Evolutionary conservation across 345 rosid genomes (phyloP).

Genomic region (Nasturtium officinale): DNA sequence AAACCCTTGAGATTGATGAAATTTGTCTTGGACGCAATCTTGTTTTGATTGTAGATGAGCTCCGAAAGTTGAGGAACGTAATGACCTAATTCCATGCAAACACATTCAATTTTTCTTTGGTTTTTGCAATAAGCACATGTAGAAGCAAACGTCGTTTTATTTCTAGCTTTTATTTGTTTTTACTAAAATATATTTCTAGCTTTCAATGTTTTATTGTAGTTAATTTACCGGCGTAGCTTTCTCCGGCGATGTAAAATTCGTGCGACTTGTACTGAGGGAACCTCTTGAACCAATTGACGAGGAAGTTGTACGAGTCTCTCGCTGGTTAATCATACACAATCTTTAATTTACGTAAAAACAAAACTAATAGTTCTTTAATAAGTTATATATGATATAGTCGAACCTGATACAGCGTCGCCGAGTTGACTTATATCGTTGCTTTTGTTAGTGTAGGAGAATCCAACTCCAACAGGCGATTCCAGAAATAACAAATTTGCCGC

Average conservation of each 20-base stretch:
- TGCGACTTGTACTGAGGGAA: conserved; percentile 66
- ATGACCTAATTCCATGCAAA: conserved; percentile 57
- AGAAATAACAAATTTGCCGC: conserved; percentile 68
- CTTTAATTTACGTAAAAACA: neutral
- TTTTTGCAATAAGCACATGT: neutral
- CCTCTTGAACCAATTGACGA: conserved; percentile 66
- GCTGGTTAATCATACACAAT: conserved; percentile 42
- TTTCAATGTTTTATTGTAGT: too few species aligned
- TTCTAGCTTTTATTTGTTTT: too few species aligned
- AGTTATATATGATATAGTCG: neutral
- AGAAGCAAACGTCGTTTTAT: neutral
- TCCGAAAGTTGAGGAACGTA: conserved; percentile 86
- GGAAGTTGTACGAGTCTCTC: conserved; percentile 58
- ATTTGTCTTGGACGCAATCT: conserved; percentile 46
- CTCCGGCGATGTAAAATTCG: conserved; percentile 67
- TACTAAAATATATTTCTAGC: too few species aligned
- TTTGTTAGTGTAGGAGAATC: conserved; percentile 64
- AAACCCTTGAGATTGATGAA: conserved; percentile 74
- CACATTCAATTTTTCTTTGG: neutral
- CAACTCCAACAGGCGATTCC: conserved; percentile 74
- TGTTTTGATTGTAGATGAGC: conserved; percentile 56
- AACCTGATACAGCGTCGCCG: conserved; percentile 64
- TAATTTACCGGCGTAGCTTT: conserved; percentile 68
- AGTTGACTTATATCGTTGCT: conserved; percentile 50
- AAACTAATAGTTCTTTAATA: neutral